A percentile compares a stretch with the other conserved stretches of the same genome.
These are phyloP conservation scores for Stevia rebaudiana DNA, from an alignment of 140 eudicot genomes.

Conservation along the genomic window DNA sequence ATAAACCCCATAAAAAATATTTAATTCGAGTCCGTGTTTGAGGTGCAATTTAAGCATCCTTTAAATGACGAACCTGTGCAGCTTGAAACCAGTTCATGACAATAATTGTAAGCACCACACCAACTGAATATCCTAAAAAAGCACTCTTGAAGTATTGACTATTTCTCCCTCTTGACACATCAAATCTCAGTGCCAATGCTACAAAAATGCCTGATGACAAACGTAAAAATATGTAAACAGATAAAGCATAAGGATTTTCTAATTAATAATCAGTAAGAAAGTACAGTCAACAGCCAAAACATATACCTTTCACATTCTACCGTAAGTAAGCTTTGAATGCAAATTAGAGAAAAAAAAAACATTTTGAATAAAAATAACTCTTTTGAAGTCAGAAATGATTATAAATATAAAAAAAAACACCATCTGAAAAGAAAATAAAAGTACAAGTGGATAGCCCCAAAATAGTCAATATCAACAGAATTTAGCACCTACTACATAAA, in stretches of 20 bases:
- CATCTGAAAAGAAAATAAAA: no score
- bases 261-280: background rate
- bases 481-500: no score
- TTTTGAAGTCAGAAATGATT: no score
- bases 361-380: no score
- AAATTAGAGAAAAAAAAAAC: no score
- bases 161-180: conserved; percentile 72
- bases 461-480: no score
- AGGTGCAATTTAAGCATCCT: background rate
- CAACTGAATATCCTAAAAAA: conserved; percentile 71
- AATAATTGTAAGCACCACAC: conserved; percentile 63
- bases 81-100: conserved; percentile 99
- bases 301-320: no score
- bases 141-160: conserved; percentile 88
- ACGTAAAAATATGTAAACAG: background rate
- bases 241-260: background rate
- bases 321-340: no score
- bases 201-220: conserved; percentile 77
- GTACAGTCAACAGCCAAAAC: background rate
- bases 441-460: no score
- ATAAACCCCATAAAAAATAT: no score
- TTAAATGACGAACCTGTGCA: conserved; percentile 67
- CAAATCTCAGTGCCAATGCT: conserved; percentile 97
- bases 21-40: background rate
- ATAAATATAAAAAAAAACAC: no score